Percentiles rank a stretch among this genome's conserved stretches.
phyloP scores from a whole-genome alignment of 768 basidiomycete genomes.

The Russula sp. region DNA sequence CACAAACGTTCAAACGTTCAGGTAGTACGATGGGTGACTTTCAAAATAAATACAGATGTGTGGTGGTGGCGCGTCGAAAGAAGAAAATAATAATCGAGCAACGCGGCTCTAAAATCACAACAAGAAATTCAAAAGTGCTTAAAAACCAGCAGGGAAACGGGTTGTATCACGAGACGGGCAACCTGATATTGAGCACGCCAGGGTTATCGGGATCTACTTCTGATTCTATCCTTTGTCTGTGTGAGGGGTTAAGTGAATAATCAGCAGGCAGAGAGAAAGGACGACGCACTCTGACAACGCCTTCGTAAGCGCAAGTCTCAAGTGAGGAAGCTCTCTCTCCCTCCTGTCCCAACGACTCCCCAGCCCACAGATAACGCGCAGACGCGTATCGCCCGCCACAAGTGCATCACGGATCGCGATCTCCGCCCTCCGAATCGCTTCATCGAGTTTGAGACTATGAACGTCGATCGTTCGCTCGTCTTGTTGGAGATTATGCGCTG shows the following conservation, averaged over 20 bases:
- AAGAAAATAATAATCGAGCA: not conserved
- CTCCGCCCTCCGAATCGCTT: slow-evolving; percentile 37
- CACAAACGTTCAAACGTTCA: slow-evolving; percentile 1
- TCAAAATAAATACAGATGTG: slow-evolving; percentile 2
- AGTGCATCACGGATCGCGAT: slow-evolving; percentile 37
- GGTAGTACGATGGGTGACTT: not conserved
- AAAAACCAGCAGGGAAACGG: not conserved
- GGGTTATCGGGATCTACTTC: slow-evolving; percentile 34
- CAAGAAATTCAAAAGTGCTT: not conserved
- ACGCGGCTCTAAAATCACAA: slow-evolving; percentile 10
- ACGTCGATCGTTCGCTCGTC: slow-evolving; percentile 39
- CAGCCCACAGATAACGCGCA: slow-evolving; percentile 39
- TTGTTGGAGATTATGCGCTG: slow-evolving; percentile 37
- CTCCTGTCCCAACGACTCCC: slow-evolving; percentile 35
- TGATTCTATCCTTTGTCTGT: slow-evolving; percentile 34
- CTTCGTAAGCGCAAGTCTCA: slow-evolving; percentile 37
- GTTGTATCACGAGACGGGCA: slow-evolving; percentile 29
- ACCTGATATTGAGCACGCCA: slow-evolving; percentile 35
- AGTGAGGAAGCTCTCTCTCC: slow-evolving; percentile 34
- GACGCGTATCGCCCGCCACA: slow-evolving; percentile 33
- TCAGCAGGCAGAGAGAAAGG: not conserved
- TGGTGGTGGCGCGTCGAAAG: slow-evolving; percentile 6
- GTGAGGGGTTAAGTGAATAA: not conserved
- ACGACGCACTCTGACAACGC: slow-evolving; percentile 36
- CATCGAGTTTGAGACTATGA: slow-evolving; percentile 37